These are phyloP conservation scores for Vaccinium myrtillus DNA, from an alignment of 148 eudicot species.

Conservation along the genomic window DNA sequence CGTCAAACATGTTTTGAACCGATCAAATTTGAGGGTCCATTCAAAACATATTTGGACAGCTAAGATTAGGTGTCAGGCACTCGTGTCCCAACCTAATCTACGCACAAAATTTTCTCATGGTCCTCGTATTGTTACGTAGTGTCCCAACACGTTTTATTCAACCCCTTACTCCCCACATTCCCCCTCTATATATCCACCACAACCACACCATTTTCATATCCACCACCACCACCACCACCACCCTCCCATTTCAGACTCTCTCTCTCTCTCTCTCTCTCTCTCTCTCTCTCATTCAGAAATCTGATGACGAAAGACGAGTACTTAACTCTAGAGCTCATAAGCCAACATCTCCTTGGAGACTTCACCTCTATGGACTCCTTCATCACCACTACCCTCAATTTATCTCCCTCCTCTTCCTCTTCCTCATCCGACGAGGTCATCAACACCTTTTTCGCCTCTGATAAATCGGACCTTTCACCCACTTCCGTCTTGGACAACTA, in stretches of 20 bases:
- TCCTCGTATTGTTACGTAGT: too few relatives aligned
- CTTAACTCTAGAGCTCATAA: conserved; percentile 29
- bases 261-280: too few relatives aligned
- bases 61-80: too few relatives aligned
- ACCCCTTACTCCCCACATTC: background rate
- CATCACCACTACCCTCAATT: conserved; percentile 17
- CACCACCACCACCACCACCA: background rate
- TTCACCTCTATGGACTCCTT: conserved; percentile 27
- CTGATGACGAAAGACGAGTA: conserved; percentile 22
- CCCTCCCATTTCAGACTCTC: background rate
- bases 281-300: background rate
- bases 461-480: conserved; percentile 4
- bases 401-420: conserved; percentile 2
- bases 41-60: too few relatives aligned
- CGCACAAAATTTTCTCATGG: too few relatives aligned
- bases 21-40: too few relatives aligned
- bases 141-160: too few relatives aligned
- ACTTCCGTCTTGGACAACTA: background rate
- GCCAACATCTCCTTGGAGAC: conserved; percentile 36
- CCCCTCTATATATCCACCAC: background rate
- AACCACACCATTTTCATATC: background rate
- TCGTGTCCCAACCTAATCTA: too few relatives aligned
- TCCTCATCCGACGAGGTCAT: background rate
- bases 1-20: too few relatives aligned
- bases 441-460: conserved; percentile 10